Base-by-base conservation (phyloP, 169 alveolate species). In the Plasmodium reichenowi region DNA sequence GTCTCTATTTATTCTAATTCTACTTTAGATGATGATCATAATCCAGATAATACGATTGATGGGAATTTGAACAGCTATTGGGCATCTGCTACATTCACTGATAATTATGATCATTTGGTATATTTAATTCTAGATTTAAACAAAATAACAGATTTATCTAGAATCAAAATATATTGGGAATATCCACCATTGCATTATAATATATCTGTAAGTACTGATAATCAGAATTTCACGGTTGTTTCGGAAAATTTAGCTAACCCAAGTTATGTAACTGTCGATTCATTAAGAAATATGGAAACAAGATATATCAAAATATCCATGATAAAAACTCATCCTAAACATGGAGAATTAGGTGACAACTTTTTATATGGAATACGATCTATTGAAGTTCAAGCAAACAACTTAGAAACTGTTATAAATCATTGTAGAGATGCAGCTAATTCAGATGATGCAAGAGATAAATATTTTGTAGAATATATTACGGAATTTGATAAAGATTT, bases 361-460 rank as follows among this genome's bases (percentile, higher is more conserved):
- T 95, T 85, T 73, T 74, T 96, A 50, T 96, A 96, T 68, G 98
- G 97, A 38, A 96, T 96, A 47, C 88, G 97, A 66, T 97, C 96
- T 63, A 48, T 96, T 15, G 93, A 93, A 75, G 95, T 96, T 29
- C 91, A 93, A 67, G 95, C 98, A 1, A 95, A 93, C 93, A 95
- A 94, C 45, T 88, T 96, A 76, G 93, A 93, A 64, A 92, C 97
- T 2, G 96, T 94, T 7, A 91, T 96, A 24, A 93, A 94, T 24
- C 93, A 94, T 63, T 96, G 98, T 86, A 89, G 96, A 63, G 96
- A 95, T 54, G 97, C 98, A 1, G 98, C 98, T 13, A 94, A 94
- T 60, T 92, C 96, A 17, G 94, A 93, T 63, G 98, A 96, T 66
- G 98, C 98, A 2, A 92, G 98, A 70, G 98, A 96, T 74, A 96